Evolutionary conservation across 495 filamentous ascomycete species (phyloP).

Genomic region (Podospora comata): DNA sequence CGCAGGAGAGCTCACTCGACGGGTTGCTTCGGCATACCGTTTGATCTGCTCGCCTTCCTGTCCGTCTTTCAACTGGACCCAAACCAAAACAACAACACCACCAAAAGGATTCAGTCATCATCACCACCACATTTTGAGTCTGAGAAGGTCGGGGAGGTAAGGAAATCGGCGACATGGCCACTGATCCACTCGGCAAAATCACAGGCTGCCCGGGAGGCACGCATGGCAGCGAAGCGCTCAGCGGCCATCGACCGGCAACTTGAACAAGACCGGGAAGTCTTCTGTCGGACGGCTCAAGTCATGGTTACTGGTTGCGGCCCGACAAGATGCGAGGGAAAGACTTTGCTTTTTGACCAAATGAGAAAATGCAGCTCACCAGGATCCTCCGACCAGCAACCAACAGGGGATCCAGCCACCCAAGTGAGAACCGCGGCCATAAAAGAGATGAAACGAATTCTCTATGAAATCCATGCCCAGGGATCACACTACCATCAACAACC

Average conservation of each 20-base stretch:
- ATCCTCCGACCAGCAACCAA: background rate
- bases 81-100: background rate
- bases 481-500: background rate
- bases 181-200: background rate
- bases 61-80: background rate
- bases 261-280: background rate
- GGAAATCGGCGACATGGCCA: background rate
- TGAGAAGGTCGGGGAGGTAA: background rate
- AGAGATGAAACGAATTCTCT: background rate
- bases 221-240: background rate
- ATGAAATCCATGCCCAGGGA: background rate
- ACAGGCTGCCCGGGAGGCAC: background rate
- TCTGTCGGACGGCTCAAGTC: background rate
- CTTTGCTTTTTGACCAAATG: background rate
- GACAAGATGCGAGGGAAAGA: constrained; percentile 1
- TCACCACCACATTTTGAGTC: background rate
- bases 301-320: background rate
- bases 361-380: background rate
- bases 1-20: background rate
- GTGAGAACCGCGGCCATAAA: background rate
- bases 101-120: background rate
- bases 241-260: constrained; percentile 2
- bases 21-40: background rate
- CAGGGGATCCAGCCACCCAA: background rate
- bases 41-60: background rate